Percentiles rank a stretch among this genome's conserved stretches.
Evolutionary conservation across 2,329 filamentous ascomycete species (phyloP).

Genomic region (Exophiala phaeomuriformis): DNA sequence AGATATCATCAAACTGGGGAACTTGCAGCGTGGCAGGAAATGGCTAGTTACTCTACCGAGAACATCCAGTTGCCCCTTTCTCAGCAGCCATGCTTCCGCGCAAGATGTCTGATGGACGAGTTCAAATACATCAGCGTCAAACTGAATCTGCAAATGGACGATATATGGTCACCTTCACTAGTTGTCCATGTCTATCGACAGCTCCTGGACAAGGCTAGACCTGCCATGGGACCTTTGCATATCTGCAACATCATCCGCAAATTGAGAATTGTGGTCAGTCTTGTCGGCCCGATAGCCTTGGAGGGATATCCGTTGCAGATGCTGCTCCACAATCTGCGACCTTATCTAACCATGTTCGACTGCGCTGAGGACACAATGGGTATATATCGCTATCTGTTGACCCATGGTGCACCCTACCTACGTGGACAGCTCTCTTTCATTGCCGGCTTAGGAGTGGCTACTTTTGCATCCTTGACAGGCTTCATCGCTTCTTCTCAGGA

Average conservation of each 20-base stretch:
- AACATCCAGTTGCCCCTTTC: conserved; percentile 60
- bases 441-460: conserved; percentile 70
- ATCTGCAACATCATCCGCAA: conserved; percentile 81
- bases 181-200: conserved; percentile 67
- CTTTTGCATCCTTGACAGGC: conserved; percentile 67
- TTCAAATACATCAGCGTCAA: conserved; percentile 70
- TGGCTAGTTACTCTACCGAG: conserved; percentile 63
- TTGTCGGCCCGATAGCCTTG: conserved; percentile 67
- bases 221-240: conserved; percentile 77
- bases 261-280: conserved; percentile 68
- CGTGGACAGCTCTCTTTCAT: conserved; percentile 63
- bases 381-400: conserved; percentile 74
- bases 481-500: conserved; percentile 69
- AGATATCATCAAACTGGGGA: conserved; percentile 42
- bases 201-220: conserved; percentile 72
- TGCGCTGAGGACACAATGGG: conserved; percentile 88
- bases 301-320: conserved; percentile 82
- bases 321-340: conserved; percentile 71
- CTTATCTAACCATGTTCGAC: conserved; percentile 72
- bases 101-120: conserved; percentile 67
- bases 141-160: conserved; percentile 56
- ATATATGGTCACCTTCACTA: conserved; percentile 68
- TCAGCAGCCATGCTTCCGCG: conserved; percentile 80
- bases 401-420: conserved; percentile 60
- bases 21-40: conserved; percentile 50